Conservation (phyloP, 352 stramenopile genomes). For the Phytophthora multivora region DNA sequence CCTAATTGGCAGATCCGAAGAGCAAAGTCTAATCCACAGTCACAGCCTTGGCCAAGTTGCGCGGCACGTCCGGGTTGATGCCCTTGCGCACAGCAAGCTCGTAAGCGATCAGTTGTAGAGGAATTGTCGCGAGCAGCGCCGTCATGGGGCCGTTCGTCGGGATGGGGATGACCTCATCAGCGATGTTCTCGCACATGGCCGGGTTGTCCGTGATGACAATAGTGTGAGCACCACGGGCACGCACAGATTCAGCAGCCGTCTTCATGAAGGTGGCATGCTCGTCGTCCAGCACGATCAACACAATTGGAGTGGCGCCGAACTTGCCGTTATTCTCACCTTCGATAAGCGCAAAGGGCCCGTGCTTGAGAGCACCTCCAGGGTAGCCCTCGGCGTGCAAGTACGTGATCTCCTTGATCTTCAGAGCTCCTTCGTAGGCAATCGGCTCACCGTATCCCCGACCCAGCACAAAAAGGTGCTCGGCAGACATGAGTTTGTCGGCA, state of each 20-base stretch:
- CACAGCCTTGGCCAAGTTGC: conserved; percentile 98
- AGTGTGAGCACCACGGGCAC: conserved; percentile 94
- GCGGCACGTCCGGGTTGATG: conserved; percentile 98
- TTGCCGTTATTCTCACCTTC: conserved; percentile 93
- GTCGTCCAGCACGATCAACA: conserved; percentile 97
- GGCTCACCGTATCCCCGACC: conserved; percentile 94
- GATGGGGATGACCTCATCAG: conserved; percentile 95
- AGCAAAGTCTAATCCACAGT: conserved; percentile 94
- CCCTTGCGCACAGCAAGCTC: conserved; percentile 96
- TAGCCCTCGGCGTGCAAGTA: conserved; percentile 99
- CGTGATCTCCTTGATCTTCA: conserved; percentile 99
- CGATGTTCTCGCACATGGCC: conserved; percentile 91
- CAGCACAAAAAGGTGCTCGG: conserved; percentile 96
- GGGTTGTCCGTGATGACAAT: conserved; percentile 99
- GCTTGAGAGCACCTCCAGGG: conserved; percentile 97
- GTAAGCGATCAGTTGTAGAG: conserved; percentile 98
- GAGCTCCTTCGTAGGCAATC: conserved; percentile 96
- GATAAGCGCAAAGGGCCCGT: conserved; percentile 99
- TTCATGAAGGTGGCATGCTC: conserved; percentile 96
- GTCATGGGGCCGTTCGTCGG: conserved; percentile 97
- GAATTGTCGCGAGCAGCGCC: conserved; percentile 94
- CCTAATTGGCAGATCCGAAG: conserved; percentile 7
- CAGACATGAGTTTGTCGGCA: conserved; percentile 86
- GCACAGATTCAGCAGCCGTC: conserved; percentile 95
- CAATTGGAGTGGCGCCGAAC: conserved; percentile 96